Evolutionary conservation across 257 asterid species (phyloP).

Genomic region (Petunia axillaris): DNA sequence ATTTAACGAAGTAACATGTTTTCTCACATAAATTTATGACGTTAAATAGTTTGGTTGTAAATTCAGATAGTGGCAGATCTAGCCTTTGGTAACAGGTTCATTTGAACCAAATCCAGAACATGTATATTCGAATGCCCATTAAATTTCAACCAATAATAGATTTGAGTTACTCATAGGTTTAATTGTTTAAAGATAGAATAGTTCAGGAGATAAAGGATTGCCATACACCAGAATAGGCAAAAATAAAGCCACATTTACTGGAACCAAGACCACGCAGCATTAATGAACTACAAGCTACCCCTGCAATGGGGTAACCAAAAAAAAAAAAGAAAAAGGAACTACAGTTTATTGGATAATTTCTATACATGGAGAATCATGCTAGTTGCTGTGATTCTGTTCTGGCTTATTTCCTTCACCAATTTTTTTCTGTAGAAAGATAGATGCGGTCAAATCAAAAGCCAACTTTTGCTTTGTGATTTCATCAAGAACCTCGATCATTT

Average conservation of each 20-base stretch:
- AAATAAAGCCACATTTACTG: neutral
- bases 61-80: no score
- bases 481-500: constrained; percentile 35
- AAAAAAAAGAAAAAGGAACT: neutral
- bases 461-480: constrained; percentile 30
- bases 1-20: no score
- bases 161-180: no score
- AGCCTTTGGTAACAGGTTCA: no score
- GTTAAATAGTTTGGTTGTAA: no score
- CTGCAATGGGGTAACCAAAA: neutral
- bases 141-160: no score
- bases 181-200: no score
- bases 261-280: neutral
- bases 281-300: neutral
- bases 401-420: neutral
- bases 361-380: neutral
- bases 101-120: no score
- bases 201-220: neutral
- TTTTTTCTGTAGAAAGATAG: neutral
- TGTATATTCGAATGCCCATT: no score
- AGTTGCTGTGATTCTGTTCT: neutral
- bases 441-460: constrained; percentile 10
- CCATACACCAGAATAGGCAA: neutral
- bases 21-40: no score
- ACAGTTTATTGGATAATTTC: neutral